Percentiles rank a stretch among this genome's conserved stretches.
phyloP scores from a whole-genome alignment of 2,329 filamentous ascomycete genomes.

The Aspergillus chevalieri region DNA sequence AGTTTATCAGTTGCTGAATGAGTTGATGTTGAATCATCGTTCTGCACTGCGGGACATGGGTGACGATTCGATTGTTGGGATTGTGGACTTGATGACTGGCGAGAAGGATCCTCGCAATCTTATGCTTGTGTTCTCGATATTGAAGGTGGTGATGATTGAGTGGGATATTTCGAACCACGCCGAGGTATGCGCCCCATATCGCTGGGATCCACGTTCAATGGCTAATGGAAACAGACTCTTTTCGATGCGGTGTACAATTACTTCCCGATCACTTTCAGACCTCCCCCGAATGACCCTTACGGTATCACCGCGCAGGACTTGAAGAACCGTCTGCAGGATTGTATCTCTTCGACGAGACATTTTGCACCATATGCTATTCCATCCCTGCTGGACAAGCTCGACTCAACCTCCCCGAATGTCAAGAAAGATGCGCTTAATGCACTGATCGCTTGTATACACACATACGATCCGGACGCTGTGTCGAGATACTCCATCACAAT shows the following conservation, averaged over 20 bases:
- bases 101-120: conserved; percentile 65
- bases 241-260: conserved; percentile 68
- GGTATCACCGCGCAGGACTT: conserved; percentile 64
- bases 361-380: conserved; percentile 64
- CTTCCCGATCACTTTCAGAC: conserved; percentile 65
- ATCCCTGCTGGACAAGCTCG: conserved; percentile 62
- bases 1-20: conserved; percentile 56
- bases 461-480: conserved; percentile 54
- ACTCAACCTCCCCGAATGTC: conserved; percentile 62
- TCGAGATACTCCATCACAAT: conserved; percentile 59
- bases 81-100: conserved; percentile 60
- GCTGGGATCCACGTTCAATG: background rate
- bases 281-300: conserved; percentile 63
- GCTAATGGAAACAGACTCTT: conserved; percentile 37
- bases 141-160: conserved; percentile 62
- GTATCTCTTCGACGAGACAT: conserved; percentile 55
- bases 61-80: conserved; percentile 54
- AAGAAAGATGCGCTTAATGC: conserved; percentile 63
- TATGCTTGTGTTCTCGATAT: conserved; percentile 64
- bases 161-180: conserved; percentile 58
- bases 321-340: conserved; percentile 58
- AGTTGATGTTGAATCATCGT: conserved; percentile 57
- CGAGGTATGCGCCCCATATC: conserved; percentile 39
- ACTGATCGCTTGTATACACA: conserved; percentile 54
- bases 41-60: conserved; percentile 52